Conservation (phyloP, 768 basidiomycete species). For the Fomitopsis serialis region DNA sequence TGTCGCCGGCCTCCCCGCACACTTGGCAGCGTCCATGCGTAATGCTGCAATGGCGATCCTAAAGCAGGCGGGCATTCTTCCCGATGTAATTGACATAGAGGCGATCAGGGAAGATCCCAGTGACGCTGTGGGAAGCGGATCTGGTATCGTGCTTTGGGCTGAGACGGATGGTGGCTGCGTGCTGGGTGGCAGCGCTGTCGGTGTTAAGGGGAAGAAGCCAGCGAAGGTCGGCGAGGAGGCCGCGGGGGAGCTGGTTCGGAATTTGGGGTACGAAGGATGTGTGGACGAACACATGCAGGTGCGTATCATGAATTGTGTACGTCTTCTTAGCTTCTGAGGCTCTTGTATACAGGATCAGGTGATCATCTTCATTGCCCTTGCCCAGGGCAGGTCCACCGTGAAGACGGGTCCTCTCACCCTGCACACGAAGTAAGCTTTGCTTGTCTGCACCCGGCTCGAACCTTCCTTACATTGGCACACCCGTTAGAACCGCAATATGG, state of each 20-base stretch:
- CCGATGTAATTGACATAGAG: conserved; percentile 20
- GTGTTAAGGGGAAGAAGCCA: conserved; percentile 43
- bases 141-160: conserved; percentile 72
- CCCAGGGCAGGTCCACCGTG: conserved; percentile 56
- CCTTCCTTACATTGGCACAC: neutral
- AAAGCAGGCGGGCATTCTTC: conserved; percentile 30
- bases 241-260: conserved; percentile 51
- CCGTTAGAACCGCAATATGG: conserved; percentile 62
- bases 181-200: conserved; percentile 65
- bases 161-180: conserved; percentile 63
- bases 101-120: conserved; percentile 20
- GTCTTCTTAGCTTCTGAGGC: neutral
- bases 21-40: conserved; percentile 52
- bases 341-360: conserved; percentile 71
- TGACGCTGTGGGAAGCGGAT: conserved; percentile 50
- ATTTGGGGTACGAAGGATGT: conserved; percentile 59
- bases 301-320: neutral
- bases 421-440: conserved; percentile 61
- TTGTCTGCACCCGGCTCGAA: neutral
- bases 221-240: conserved; percentile 52
- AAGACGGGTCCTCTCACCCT: conserved; percentile 52
- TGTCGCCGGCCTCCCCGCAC: conserved; percentile 56
- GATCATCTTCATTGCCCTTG: conserved; percentile 71
- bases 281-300: conserved; percentile 67
- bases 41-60: conserved; percentile 46